Percentiles rank a stretch among this genome's conserved stretches.
phyloP scores from a whole-genome alignment of 1,284 basidiomycete species.

The Irpex lacteus region DNA sequence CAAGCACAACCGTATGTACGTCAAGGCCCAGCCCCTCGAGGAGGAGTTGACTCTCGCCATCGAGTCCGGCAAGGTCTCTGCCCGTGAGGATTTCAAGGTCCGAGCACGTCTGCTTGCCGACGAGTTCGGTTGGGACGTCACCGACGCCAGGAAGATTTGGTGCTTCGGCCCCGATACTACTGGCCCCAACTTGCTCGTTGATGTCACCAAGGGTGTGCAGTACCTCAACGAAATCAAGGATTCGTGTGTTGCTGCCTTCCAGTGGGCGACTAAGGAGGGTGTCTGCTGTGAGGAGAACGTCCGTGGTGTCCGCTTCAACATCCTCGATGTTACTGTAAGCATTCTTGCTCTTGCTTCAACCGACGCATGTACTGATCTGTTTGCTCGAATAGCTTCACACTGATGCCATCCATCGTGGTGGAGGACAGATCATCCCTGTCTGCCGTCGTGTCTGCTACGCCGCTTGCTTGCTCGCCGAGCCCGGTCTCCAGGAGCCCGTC shows the following conservation, averaged over 20 bases:
- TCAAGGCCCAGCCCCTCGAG: constrained; percentile 90
- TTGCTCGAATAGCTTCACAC: constrained; percentile 72
- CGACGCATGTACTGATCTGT: constrained; percentile 5
- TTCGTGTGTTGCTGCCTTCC: constrained; percentile 98
- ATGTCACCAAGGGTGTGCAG: constrained; percentile 99
- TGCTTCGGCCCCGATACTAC: constrained; percentile 99
- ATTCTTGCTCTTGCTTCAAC: not conserved
- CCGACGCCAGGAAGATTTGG: constrained; percentile 99
- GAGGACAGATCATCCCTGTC: constrained; percentile 97
- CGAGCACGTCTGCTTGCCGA: constrained; percentile 97
- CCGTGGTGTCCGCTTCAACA: constrained; percentile 97
- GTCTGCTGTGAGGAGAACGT: constrained; percentile 97
- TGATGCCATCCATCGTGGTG: constrained; percentile 99
- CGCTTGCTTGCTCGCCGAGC: constrained; percentile 88
- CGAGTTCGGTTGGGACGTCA: constrained; percentile 98
- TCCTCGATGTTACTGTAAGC: constrained; percentile 91
- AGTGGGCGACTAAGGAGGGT: constrained; percentile 99
- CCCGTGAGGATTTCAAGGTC: constrained; percentile 97
- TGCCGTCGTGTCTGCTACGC: constrained; percentile 97
- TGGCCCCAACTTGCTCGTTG: constrained; percentile 96
- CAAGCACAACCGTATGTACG: constrained; percentile 99
- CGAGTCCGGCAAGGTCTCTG: constrained; percentile 81
- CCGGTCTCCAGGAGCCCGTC: constrained; percentile 94
- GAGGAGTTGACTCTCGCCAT: constrained; percentile 96
- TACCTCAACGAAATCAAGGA: constrained; percentile 99